Base-by-base conservation (phyloP, 768 basidiomycete genomes). In the Panus rudis region DNA sequence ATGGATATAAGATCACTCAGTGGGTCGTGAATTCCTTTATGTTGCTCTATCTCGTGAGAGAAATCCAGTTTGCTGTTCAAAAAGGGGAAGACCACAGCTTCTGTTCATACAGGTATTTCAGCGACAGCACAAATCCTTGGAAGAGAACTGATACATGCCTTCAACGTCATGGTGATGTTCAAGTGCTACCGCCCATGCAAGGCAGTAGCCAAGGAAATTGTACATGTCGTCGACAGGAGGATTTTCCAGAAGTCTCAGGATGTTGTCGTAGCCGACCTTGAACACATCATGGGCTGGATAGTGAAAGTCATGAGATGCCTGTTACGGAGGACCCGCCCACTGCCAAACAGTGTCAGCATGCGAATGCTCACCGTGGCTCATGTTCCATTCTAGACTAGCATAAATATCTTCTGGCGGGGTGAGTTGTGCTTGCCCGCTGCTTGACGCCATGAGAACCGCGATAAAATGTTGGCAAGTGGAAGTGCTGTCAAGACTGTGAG, bases 201-300 rank as follows among this genome's bases (percentile, higher is more conserved):
- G 54, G 43, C 64, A 64, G 37, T 69, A 68, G 1, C 66, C 65
- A 7, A 71, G 50, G 43, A 69, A 69, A 50, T 69, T 69, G 24
- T 47, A 38, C 17, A 69, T 54, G 44, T 68, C 68, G 39, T 63
- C 50, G 11, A 43, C 45, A 0, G 67, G 67, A 1, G 64, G 65
- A 14, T 62, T 47, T 19, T 61, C 63, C 16, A 69, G 63, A 41
- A 55, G 56, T 3, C 55, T 49, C 19, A 66, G 22, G 38, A 70
- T 68, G 32, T 32, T 62, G 27, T 64, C 58, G 48, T 62, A 69
- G 7, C 60, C 67, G 3, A 56, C 40, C 47, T 67, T 66, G 51
- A 60, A 66, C n/a, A 59, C 52, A 7, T 59, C 45, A 43, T 70
- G 69, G 2, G 64, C 67, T 66, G 25, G 20, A 23, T 4, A 4